Base-by-base conservation (phyloP, 1,284 basidiomycete species). In the Ustilago sp. region DNA sequence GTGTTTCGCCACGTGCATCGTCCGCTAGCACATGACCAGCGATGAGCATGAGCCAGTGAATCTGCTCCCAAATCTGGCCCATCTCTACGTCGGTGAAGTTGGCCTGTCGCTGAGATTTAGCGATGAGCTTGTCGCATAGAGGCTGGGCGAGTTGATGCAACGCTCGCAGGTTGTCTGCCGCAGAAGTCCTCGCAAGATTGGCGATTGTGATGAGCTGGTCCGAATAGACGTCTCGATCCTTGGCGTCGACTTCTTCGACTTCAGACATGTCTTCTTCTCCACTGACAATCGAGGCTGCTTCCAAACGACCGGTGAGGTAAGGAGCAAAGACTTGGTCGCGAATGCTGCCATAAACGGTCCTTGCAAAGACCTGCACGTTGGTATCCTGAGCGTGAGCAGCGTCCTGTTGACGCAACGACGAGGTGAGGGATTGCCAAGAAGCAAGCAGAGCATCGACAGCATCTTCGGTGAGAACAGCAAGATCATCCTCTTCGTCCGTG, bases 1-100 rank as follows among this genome's bases (percentile, higher is more conserved):
- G 73, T 7, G 71, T 69, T 63, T 85, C 83, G 51, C 81, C 80
- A 4, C 54, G 57, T 8, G 71, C 59, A 19, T 76, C 66, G 32
- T 85, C 83, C 4, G 81, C 80, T 6, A 85, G 47, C 8, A 82
- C 57, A 34, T 84, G 78, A 1, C 77, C 83, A 3, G 66, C 65
- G 11, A 85, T 79, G 39, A 85, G 59, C 11, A 74, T 41, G 23
- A 82, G 63, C 83, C 82, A 84, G 55, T 85, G 82, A 9, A 79
- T 60, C 58, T 83, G 80, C 55, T 85, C 83, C 83, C 83, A 85
- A 3, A 55, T 50, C 58, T 74, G 77, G 3, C 77, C 80, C 39
- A 78, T 36, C 52, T 75, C 63, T 5, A 67, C 47, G 13, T 64
- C 59, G 23, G 48, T 47, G 19, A 67, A 45, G 12, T 41, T 52